Base-by-base conservation (phyloP, 306 rosid genomes). In the Cicer yamashitae region DNA sequence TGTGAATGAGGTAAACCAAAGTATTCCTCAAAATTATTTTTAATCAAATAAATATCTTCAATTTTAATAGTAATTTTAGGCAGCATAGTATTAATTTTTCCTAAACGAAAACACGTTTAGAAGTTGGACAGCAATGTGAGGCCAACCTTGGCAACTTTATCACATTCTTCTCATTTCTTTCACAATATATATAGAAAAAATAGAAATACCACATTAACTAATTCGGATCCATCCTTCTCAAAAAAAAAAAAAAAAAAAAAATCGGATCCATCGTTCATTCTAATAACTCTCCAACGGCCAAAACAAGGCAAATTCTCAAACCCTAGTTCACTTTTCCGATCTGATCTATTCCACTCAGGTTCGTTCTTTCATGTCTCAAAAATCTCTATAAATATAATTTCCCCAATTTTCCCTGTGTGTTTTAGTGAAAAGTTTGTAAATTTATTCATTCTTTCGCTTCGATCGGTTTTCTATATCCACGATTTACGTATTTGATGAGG, bases 401-500 rank as follows among this genome's bases (percentile, higher is more conserved):
- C 20, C 10, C 6, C 18, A 3, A 7, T 4, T 34, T 77, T 6
- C n/a, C 15, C 8, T 14, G 10, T 39, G 10, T 47, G 7, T 73
- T 78, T 60, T 44, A 3, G 46, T 58, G 14, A 34, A 65, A 30
- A 50, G 34, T 70, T 34, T 52, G 18, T 7, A 7, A 40, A 44
- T 80, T 7, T 4, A 40, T 66, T 5, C 6, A 9, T 38, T 14
- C 7, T 14, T 15, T 39, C 1, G 15, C 15, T 63, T 15, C 45
- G 11, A 43, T 67, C 0, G 64, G 10, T 22, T 67, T 67, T 18
- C 17, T 53, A 25, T 41, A 12, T 20, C 25, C 12, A 9, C 25
- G 74, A 67, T 84, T 79, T 76, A 45, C 3, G 56, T 44, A 7
- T 80, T 51, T 56, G 45, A 65, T 34, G 30, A 54, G 30, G 15